Base-by-base conservation (phyloP, 345 rosid genomes). In the Cochlearia excelsa region DNA sequence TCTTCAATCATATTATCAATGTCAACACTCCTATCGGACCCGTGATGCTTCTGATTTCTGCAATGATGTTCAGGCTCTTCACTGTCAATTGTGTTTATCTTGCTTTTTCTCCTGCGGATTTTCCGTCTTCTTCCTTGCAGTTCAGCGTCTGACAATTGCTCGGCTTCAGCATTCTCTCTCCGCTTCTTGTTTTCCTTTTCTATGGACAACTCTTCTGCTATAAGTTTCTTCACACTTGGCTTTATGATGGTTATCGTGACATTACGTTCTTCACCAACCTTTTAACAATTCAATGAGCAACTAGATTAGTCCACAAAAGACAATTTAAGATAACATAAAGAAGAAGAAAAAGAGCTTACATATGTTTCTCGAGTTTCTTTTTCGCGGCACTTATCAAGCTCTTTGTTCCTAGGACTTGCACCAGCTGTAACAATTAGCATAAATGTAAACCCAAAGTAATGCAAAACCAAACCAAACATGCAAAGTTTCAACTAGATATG, bases 171-270 rank as follows among this genome's bases (percentile, higher is more conserved):
- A 70, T 61, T 70, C 11, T 50, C 71, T 47, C 35, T 70, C 68
- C 81, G 80, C 49, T 66, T 72, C 70, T 73, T 77, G 42, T 26
- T 47, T 46, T 52, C 67, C 30, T 59, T 72, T 69, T 84, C 87
- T 10, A 54, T 57, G 37, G 77, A 72, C 83, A 90, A 84, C 73
- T 90, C 99, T 72, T 90, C 88, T 65, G 92, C 99, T 23, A 94
- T 86, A 63, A 90, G 99, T 67, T 75, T 82, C 82, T 90, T 90
- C 72, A 94, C 88, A 67, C 95, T 87, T 57, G 93, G 86, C 75
- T 79, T 84, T 37, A 71, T 64, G 39, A 71, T 58, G 1, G 70
- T 64, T 27, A 71, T 71, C 11, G 66, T 71, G 30, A 71, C 51
- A 46, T 66, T 70, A 52, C 66, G 71, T 65, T 81, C 80, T 74